These are phyloP conservation scores for Hymenoscyphus fraxineus DNA, from an alignment of 2,329 filamentous ascomycete genomes.

Conservation along the genomic window DNA sequence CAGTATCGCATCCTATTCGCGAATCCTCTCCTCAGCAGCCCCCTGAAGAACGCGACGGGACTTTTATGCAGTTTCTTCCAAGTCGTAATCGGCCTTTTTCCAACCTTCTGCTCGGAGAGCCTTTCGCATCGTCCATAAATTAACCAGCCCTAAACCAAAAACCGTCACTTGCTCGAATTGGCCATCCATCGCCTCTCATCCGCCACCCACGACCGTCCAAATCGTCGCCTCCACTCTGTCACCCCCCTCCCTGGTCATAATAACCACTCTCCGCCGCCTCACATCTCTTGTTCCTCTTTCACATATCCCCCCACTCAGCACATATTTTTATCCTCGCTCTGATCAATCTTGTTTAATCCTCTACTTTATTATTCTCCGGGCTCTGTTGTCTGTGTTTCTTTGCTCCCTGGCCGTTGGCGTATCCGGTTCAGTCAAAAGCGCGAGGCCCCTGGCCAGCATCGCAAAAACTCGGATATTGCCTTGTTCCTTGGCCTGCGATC, in stretches of 20 bases:
- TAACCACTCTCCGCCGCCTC: not conserved
- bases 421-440: conserved; percentile 22
- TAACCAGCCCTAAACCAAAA: not conserved
- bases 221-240: not conserved
- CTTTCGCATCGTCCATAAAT: not conserved
- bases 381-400: conserved; percentile 14
- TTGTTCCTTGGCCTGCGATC: conserved; percentile 27
- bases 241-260: conserved; percentile 16
- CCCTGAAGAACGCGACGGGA: not conserved
- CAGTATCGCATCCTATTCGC: conserved; percentile 15
- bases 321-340: conserved; percentile 31
- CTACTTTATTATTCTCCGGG: conserved; percentile 27
- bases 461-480: conserved; percentile 33
- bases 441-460: conserved; percentile 22
- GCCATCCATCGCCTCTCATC: not conserved
- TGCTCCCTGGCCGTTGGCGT: conserved; percentile 5
- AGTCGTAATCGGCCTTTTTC: not conserved
- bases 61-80: not conserved
- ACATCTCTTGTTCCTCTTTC: conserved; percentile 11
- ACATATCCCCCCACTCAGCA: conserved; percentile 8
- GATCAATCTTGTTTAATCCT: conserved; percentile 27
- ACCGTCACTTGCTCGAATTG: not conserved
- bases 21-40: conserved; percentile 21
- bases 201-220: not conserved
- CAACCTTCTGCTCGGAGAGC: not conserved